phyloP scores from a whole-genome alignment of 371 early-diverging fungal species.

The Aphelidium insulamus region DNA sequence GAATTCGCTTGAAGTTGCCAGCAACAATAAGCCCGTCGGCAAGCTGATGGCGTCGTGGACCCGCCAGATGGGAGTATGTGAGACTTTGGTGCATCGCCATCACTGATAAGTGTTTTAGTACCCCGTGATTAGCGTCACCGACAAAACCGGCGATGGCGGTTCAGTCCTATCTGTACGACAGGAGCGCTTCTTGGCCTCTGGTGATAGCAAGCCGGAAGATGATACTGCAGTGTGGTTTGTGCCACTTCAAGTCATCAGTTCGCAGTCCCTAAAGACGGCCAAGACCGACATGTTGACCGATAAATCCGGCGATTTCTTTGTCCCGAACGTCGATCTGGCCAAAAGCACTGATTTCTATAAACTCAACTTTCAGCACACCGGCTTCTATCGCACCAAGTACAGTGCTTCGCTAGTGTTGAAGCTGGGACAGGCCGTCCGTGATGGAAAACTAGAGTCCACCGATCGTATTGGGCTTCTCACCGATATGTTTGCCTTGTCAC shows the following conservation, averaged over 20 bases:
- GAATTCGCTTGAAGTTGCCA: slow-evolving; percentile 41
- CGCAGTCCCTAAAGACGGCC: neutral
- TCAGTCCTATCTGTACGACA: slow-evolving; percentile 27
- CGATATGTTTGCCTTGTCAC: slow-evolving; percentile 31
- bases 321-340: neutral
- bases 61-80: slow-evolving; percentile 43
- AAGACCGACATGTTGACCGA: neutral
- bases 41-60: slow-evolving; percentile 78
- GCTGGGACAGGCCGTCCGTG: slow-evolving; percentile 22
- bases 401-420: slow-evolving; percentile 13
- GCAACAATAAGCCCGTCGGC: slow-evolving; percentile 39
- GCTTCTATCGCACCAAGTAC: slow-evolving; percentile 44
- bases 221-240: slow-evolving; percentile 45
- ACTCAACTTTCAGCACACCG: slow-evolving; percentile 33
- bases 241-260: slow-evolving; percentile 21
- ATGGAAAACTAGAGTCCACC: slow-evolving; percentile 11
- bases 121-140: slow-evolving; percentile 44
- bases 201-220: slow-evolving; percentile 41
- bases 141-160: slow-evolving; percentile 18
- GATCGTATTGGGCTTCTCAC: slow-evolving; percentile 38
- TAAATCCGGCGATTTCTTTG: neutral
- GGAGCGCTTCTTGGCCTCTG: slow-evolving; percentile 46
- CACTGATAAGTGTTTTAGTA: slow-evolving; percentile 17
- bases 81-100: too few species aligned
- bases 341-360: slow-evolving; percentile 15